These are phyloP conservation scores for Papiliotrema fonsecae DNA, from an alignment of 1,284 basidiomycete genomes.

Conservation along the genomic window DNA sequence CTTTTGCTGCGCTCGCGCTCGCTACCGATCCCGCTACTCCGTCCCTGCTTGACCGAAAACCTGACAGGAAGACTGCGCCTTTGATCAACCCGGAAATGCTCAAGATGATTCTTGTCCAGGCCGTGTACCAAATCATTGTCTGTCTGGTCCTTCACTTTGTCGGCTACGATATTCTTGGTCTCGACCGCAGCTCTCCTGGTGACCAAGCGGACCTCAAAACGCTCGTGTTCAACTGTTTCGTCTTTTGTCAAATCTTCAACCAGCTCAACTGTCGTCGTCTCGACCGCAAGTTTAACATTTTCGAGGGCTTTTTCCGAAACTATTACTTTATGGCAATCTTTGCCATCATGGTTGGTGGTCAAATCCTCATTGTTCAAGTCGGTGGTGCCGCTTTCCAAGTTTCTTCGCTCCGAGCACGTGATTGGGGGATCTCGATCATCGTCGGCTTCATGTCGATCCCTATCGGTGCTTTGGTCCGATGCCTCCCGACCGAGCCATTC, in stretches of 20 bases:
- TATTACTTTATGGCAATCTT: conserved; percentile 86
- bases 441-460: conserved; percentile 84
- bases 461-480: conserved; percentile 74
- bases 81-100: conserved; percentile 88
- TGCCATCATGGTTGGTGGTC: conserved; percentile 72
- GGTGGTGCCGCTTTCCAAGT: conserved; percentile 91
- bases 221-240: conserved; percentile 92
- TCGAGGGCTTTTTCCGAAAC: conserved; percentile 76
- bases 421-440: conserved; percentile 86
- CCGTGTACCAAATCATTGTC: conserved; percentile 77
- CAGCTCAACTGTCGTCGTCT: conserved; percentile 86
- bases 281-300: conserved; percentile 81
- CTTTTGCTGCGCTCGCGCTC: conserved; percentile 92
- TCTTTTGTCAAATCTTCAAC: conserved; percentile 93
- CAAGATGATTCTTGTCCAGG: conserved; percentile 91
- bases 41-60: conserved; percentile 76
- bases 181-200: conserved; percentile 40
- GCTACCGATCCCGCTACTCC: conserved; percentile 91
- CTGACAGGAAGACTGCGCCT: conserved; percentile 80
- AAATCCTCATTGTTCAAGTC: conserved; percentile 84
- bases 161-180: conserved; percentile 65
- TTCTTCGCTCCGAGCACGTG: conserved; percentile 66
- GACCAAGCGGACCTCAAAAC: conserved; percentile 63
- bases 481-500: conserved; percentile 73
- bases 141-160: conserved; percentile 87